Evolutionary conservation across 305 asterid genomes (phyloP).

Genomic region (Andrographis paniculata): DNA sequence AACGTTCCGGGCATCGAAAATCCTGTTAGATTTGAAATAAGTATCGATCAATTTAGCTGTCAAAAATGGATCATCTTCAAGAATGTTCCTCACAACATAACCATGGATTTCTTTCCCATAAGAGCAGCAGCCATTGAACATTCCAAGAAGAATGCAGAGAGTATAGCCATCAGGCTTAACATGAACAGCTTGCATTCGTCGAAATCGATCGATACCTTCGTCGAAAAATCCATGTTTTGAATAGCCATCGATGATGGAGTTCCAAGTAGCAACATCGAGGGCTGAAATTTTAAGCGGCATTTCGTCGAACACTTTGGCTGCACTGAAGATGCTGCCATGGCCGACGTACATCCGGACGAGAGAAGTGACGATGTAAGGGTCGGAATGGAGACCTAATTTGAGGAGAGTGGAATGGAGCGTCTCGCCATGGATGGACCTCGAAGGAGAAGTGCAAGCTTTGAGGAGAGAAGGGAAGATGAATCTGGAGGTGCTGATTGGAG

Average conservation of each 20-base stretch:
- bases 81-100: conserved; percentile 39
- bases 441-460: conserved; percentile 60
- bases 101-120: conserved; percentile 62
- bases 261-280: conserved; percentile 70
- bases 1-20: conserved; percentile 54
- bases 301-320: conserved; percentile 57
- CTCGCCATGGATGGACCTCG: conserved; percentile 39
- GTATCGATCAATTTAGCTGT: conserved; percentile 56
- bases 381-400: conserved; percentile 48
- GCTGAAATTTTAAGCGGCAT: conserved; percentile 27
- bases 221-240: conserved; percentile 39
- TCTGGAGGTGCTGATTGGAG: conserved; percentile 30
- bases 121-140: conserved; percentile 19
- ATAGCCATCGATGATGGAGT: conserved; percentile 66
- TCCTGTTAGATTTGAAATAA: conserved; percentile 45
- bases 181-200: no score
- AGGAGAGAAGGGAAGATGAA: conserved; percentile 74
- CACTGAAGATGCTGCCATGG: conserved; percentile 41
- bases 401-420: conserved; percentile 47
- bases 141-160: conserved; percentile 66
- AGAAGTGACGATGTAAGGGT: conserved; percentile 58
- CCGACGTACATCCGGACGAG: conserved; percentile 57
- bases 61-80: conserved; percentile 47
- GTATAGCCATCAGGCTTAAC: conserved; percentile 72
- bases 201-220: conserved; percentile 48